Evolutionary conservation across 805 yeast genomes (phyloP), one percentile per base, ranked within the genome.

Genomic region (Ogataea degrootiae): DNA sequence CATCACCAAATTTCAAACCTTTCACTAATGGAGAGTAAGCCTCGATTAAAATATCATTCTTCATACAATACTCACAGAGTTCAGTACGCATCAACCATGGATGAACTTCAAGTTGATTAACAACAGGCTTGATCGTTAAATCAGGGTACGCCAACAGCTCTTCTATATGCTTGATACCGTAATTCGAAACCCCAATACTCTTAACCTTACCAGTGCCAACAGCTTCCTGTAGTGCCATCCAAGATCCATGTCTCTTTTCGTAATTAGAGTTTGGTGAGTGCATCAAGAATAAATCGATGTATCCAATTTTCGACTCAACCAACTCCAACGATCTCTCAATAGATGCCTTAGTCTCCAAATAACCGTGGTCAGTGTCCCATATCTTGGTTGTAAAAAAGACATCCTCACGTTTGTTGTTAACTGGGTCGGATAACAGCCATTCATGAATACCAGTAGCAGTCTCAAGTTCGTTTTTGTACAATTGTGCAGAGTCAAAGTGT

Each of bases 401-500:
- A 48, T 74, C 72, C 33, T 58, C 59, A 42, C 78, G 60, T 52
- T 61, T 64, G 46, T 55, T 50, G 7, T 49, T 42, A 3, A 11
- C 51, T 6, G 65, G 65, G 45, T 57, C 56, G 17, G 55, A 62
- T 5, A 41, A 50, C 4, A 65, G 14, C 69, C 69, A 85, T 44
- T 67, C 61, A 17, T 70, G 63, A 39, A 85, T 76, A 5, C 85
- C 94, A 42, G 74, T 70, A 17, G 80, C 81, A 5, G 79, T 79
- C 53, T 81, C 85, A 15, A 53, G 53, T 60, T 85, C 88, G 66
- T 87, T 87, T 11, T 69, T 67, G 67, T 87, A 87, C n/a, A 65
- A 63, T 9, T 74, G 80, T 6, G 96, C 96, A 17, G 83, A 70
- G 60, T 87, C 94, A 49, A 87, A 68, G 58, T 83, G 92, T 54